Evolutionary conservation across 2,329 filamentous ascomycete species (phyloP).

Genomic region (Sporothrix euskadiensis): DNA sequence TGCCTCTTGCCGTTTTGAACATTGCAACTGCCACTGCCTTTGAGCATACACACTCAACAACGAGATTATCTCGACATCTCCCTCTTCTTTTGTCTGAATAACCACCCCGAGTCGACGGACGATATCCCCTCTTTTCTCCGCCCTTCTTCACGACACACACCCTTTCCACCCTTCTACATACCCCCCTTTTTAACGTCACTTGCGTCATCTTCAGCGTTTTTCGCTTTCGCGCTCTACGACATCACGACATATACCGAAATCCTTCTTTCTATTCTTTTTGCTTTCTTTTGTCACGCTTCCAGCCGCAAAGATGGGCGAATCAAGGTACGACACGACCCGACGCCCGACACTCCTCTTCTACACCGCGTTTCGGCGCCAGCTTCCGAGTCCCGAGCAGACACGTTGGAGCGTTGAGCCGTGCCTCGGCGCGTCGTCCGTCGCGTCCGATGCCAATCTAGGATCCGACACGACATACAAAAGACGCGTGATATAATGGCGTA

Average conservation of each 20-base stretch:
- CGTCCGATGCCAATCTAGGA: not conserved
- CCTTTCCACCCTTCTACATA: not conserved
- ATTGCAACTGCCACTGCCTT: not conserved
- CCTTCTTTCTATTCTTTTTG: not conserved
- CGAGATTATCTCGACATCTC: not conserved
- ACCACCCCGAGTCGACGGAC: not conserved
- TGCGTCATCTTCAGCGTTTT: constrained; percentile 17
- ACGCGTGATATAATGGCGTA: constrained; percentile 7
- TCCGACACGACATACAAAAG: not conserved
- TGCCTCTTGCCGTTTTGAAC: not conserved
- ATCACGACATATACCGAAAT: not conserved
- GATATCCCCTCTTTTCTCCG: constrained; percentile 4
- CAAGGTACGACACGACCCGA: constrained; percentile 27
- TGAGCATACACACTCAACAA: not conserved
- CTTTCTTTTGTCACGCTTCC: not conserved
- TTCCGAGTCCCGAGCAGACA: too few relatives aligned
- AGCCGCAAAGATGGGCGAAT: constrained; percentile 33
- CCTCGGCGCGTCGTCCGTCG: not conserved
- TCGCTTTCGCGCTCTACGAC: not conserved
- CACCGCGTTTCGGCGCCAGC: not conserved
- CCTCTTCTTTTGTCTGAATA: too few relatives aligned
- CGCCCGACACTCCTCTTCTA: not conserved
- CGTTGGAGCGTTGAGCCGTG: not conserved
- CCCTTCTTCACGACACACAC: not conserved
- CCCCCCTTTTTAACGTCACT: constrained; percentile 2